These are phyloP conservation scores for Boletus albobrunnescens DNA, from an alignment of 1,284 basidiomycete species.

Conservation along the genomic window DNA sequence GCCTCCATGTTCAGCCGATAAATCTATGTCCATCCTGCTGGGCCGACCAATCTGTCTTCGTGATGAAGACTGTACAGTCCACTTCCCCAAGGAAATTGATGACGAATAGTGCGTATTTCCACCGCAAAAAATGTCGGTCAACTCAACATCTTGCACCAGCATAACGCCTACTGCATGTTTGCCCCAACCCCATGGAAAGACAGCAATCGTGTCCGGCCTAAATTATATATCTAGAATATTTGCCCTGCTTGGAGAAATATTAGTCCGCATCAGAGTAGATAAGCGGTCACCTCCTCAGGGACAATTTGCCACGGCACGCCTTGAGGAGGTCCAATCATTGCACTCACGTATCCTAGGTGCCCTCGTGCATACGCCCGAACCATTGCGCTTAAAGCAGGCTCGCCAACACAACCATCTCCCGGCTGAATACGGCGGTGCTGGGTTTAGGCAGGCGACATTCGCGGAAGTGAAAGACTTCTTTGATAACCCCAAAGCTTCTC, in stretches of 20 bases:
- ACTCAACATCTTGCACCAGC: constrained; percentile 41
- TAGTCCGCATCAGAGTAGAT: constrained; percentile 78
- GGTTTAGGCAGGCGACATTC: constrained; percentile 75
- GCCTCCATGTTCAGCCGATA: constrained; percentile 56
- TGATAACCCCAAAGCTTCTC: constrained; percentile 79
- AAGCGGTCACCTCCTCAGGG: constrained; percentile 79
- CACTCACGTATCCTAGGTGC: constrained; percentile 69
- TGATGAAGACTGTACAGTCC: constrained; percentile 82
- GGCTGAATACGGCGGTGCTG: constrained; percentile 62
- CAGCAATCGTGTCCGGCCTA: constrained; percentile 77
- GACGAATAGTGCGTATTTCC: constrained; percentile 71
- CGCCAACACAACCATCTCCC: constrained; percentile 46
- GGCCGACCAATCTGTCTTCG: constrained; percentile 77
- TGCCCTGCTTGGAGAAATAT: constrained; percentile 75
- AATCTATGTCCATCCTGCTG: constrained; percentile 81
- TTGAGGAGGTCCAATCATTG: constrained; percentile 75
- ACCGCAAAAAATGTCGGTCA: constrained; percentile 31
- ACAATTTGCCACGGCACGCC: constrained; percentile 73
- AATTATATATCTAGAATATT: constrained; percentile 86
- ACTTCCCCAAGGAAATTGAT: constrained; percentile 80
- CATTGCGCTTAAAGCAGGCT: constrained; percentile 60
- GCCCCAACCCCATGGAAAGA: constrained; percentile 77
- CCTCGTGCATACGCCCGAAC: constrained; percentile 66
- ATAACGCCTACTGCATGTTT: constrained; percentile 78
- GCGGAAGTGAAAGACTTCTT: constrained; percentile 86